Base-by-base conservation (phyloP, 2,329 filamentous ascomycete species). In the Aspergillus alliaceus region DNA sequence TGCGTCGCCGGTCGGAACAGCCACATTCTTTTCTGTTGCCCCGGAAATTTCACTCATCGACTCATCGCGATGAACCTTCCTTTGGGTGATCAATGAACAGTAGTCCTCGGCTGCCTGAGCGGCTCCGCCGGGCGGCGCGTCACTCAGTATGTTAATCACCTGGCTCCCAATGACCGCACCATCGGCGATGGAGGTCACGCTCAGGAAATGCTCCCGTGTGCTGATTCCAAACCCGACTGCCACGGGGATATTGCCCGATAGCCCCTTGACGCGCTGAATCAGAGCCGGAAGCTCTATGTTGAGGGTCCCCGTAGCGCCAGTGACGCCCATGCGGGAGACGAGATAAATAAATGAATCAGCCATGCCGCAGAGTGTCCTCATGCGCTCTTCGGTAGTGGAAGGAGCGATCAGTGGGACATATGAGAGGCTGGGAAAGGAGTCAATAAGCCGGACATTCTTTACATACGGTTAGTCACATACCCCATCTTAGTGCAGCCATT, bases 301-400 rank as follows among this genome's bases (percentile, higher is more conserved):
- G 65, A 98, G 79, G 15, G 86, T 86, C 24, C 91, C 91, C 0
- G 86, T 87, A 7, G 91, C 92, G 64, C 93, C 93, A 4, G 93
- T 98, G 47, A 97, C 92, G 60, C 93, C 93, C 88, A 96, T 93
- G 62, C 92, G 84, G 24, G 93, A 97, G 51, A 97, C 92, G 58
- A 97, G 90, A 73, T 98, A 98, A 77, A 98, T 95, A 79, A 97
- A 98, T 1, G 93, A 96, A 76, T 97, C 93, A 67, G 93, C 92
- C 59, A 97, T 91, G 70, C 89, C 86, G 83, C 93, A 98, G 15
- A 98, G 87, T 37, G 96, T 83, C 77, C 90, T 92, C 91, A 97
- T 96, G 67, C 93, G 89, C 62, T 84, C 82, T 64, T 96, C 90
- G 3, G 91, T 93, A 0, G 93, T 97, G 4, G 92, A 87, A 1